A percentile compares a stretch with the other conserved stretches of the same genome.
These are phyloP conservation scores for Jaltomata sinuosa DNA, from an alignment of 257 asterid species.

Conservation along the genomic window DNA sequence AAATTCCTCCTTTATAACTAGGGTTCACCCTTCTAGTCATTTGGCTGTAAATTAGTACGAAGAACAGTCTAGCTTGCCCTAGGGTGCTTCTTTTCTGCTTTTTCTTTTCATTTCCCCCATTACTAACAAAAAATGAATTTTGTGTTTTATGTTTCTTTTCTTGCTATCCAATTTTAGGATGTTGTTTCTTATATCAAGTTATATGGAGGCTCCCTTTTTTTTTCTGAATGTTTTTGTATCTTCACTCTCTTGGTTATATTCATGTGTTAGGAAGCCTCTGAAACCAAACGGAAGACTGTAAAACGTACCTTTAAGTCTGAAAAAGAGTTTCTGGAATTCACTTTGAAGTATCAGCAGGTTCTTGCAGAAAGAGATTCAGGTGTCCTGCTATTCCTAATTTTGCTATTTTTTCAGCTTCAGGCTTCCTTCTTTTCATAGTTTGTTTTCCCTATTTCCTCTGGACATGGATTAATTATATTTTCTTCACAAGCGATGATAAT, in stretches of 20 bases:
- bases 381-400: constrained; percentile 20
- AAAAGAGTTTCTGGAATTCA: constrained; percentile 85
- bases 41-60: neutral
- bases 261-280: constrained; percentile 48
- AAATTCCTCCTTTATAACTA: neutral
- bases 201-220: neutral
- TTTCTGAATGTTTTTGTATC: neutral
- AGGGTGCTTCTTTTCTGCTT: neutral
- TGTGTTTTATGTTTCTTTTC: neutral
- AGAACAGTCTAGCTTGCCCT: neutral
- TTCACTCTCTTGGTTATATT: neutral
- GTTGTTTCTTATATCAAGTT: neutral
- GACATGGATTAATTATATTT: neutral
- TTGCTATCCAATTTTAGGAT: neutral
- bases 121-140: neutral
- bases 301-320: constrained; percentile 70
- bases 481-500: neutral
- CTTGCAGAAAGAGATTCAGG: constrained; percentile 94
- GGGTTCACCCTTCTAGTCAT: neutral
- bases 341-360: constrained; percentile 83
- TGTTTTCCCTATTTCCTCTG: neutral
- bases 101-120: neutral
- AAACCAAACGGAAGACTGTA: constrained; percentile 71
- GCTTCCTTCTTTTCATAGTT: neutral
- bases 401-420: neutral